Evolutionary conservation across 352 stramenopile genomes (phyloP).

Genomic region (Aphanomyces euteiches): DNA sequence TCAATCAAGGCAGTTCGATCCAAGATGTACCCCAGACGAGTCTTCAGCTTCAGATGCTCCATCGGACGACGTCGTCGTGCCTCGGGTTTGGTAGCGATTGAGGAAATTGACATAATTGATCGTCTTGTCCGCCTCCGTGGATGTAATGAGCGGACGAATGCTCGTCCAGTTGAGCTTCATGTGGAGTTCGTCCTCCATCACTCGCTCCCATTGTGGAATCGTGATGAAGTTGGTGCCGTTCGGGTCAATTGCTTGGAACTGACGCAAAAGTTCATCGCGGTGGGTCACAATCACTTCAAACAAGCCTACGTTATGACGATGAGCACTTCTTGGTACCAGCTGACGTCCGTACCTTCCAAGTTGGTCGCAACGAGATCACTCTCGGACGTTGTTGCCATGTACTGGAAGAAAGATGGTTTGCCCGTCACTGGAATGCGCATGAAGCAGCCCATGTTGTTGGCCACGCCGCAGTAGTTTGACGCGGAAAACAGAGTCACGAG

Average conservation of each 20-base stretch:
- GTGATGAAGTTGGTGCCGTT: conserved; percentile 44
- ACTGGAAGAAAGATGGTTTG: conserved; percentile 84
- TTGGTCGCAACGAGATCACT: conserved; percentile 79
- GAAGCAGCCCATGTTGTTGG: conserved; percentile 82
- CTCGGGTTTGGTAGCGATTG: conserved; percentile 46
- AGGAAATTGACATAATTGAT: conserved; percentile 76
- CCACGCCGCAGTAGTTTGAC: conserved; percentile 82
- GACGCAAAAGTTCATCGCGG: conserved; percentile 51
- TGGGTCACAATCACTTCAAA: conserved; percentile 82
- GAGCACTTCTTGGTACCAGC: not conserved
- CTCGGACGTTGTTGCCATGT: conserved; percentile 76
- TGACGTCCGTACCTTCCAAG: conserved; percentile 41
- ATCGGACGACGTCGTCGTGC: not conserved
- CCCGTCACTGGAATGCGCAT: conserved; percentile 71
- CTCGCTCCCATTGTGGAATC: conserved; percentile 46
- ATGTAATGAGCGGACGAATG: conserved; percentile 70
- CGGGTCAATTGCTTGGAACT: conserved; percentile 58
- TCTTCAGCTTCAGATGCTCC: no score
- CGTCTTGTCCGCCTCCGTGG: conserved; percentile 53
- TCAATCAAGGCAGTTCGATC: no score
- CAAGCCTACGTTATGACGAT: conserved; percentile 33
- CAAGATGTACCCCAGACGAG: no score
- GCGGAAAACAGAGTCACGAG: conserved; percentile 85
- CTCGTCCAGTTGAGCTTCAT: conserved; percentile 74
- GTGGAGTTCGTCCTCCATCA: conserved; percentile 78